A percentile compares a stretch with the other conserved stretches of the same genome.
Evolutionary conservation across 257 asterid species (phyloP).

Genomic region (Scutellaria galericulata): DNA sequence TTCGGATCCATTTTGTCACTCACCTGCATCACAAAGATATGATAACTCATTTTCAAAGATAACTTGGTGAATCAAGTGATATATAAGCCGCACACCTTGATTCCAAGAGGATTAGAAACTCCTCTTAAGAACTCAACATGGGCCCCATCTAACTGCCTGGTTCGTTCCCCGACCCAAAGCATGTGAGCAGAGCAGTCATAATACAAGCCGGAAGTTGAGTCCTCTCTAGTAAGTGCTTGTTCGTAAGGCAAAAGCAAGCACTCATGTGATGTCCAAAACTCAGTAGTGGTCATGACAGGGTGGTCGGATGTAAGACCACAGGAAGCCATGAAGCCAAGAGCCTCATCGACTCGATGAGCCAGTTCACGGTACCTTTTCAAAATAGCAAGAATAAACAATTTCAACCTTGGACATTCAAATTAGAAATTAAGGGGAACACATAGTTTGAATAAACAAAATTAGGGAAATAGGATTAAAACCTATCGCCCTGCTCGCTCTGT

Average conservation of each 20-base stretch:
- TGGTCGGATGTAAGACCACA: slow-evolving; percentile 71
- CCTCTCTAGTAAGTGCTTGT: slow-evolving; percentile 78
- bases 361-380: slow-evolving; percentile 63
- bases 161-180: slow-evolving; percentile 88
- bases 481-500: slow-evolving; percentile 79
- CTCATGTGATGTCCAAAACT: slow-evolving; percentile 81
- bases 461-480: slow-evolving; percentile 40
- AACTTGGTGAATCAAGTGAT: neutral
- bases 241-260: slow-evolving; percentile 73
- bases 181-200: slow-evolving; percentile 85
- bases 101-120: slow-evolving; percentile 74
- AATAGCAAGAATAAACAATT: slow-evolving; percentile 22
- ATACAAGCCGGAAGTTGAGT: slow-evolving; percentile 74
- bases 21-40: slow-evolving; percentile 46
- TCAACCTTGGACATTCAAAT: neutral
- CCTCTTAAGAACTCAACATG: slow-evolving; percentile 81
- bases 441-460: neutral
- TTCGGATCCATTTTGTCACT: slow-evolving; percentile 78
- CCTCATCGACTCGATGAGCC: slow-evolving; percentile 80
- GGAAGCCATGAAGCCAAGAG: slow-evolving; percentile 77
- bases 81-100: slow-evolving; percentile 51
- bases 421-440: neutral
- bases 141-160: slow-evolving; percentile 76
- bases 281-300: slow-evolving; percentile 75
- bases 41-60: neutral